These are phyloP conservation scores for Pisolithus orientalis DNA, from an alignment of 768 basidiomycete species.

Conservation along the genomic window DNA sequence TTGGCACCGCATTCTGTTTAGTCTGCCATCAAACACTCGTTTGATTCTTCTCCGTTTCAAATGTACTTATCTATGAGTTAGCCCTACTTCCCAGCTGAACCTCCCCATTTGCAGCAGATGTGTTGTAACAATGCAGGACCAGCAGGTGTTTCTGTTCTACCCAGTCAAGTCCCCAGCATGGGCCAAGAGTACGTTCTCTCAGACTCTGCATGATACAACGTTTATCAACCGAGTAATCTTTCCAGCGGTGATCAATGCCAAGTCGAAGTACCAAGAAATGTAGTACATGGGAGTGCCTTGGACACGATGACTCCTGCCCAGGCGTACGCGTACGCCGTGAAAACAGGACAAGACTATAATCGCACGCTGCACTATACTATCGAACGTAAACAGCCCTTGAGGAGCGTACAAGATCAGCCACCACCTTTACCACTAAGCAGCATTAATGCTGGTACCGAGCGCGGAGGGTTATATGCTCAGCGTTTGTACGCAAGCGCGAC, in stretches of 20 bases:
- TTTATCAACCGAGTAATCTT: no score
- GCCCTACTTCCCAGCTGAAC: no score
- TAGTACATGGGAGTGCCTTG: neutral
- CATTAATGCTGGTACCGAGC: slow-evolving; percentile 4
- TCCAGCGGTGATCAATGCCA: slow-evolving; percentile 1
- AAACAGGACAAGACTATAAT: slow-evolving; percentile 6
- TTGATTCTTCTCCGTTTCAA: no score
- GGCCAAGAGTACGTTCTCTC: neutral
- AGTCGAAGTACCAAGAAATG: neutral
- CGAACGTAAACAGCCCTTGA: slow-evolving; percentile 13
- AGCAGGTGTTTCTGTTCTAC: no score
- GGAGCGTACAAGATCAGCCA: neutral
- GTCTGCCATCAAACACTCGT: no score
- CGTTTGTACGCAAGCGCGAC: slow-evolving; percentile 39
- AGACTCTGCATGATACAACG: neutral
- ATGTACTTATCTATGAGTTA: no score
- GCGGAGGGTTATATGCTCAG: slow-evolving; percentile 32
- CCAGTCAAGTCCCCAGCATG: no score
- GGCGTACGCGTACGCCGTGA: slow-evolving; percentile 12
- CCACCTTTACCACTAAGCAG: neutral
- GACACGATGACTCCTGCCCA: slow-evolving; percentile 15
- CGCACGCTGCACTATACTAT: slow-evolving; percentile 10
- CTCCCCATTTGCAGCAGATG: no score
- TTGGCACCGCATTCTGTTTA: no score
- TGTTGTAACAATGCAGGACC: no score